Evolutionary conservation across 2,329 filamentous ascomycete genomes (phyloP).

Genomic region (Colletotrichum kahawae): DNA sequence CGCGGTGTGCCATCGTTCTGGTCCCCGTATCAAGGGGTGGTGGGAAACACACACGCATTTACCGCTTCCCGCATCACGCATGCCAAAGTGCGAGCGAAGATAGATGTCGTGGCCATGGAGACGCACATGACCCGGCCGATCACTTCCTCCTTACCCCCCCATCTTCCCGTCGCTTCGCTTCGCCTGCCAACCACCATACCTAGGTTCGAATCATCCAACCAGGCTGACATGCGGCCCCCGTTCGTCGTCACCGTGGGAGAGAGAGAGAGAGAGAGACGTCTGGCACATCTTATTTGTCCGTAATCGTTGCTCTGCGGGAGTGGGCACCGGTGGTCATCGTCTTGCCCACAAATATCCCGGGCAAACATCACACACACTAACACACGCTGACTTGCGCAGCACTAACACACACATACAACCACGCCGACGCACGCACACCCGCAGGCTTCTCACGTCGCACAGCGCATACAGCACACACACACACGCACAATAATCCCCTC

Average conservation of each 20-base stretch:
- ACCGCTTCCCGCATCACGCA: background rate
- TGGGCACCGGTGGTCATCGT: background rate
- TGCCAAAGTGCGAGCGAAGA: background rate
- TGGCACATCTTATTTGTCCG: background rate
- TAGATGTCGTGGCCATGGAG: background rate
- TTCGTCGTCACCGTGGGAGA: background rate
- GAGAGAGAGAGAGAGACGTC: background rate
- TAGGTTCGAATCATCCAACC: background rate
- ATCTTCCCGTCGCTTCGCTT: background rate
- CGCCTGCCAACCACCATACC: background rate
- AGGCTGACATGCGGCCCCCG: background rate
- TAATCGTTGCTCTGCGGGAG: background rate
- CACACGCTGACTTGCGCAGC: background rate
- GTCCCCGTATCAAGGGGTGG: background rate
- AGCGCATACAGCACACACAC: background rate
- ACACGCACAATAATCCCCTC: background rate
- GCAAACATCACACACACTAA: background rate
- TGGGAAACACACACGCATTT: background rate
- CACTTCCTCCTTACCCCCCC: background rate
- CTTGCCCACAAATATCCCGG: background rate
- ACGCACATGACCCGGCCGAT: slow-evolving; percentile 1
- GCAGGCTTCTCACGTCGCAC: background rate
- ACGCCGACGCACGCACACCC: background rate
- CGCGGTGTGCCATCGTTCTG: background rate
- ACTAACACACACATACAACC: background rate